Evolutionary conservation across 2,329 filamentous ascomycete species (phyloP).

Genomic region (Pseudogymnoascus sp.): DNA sequence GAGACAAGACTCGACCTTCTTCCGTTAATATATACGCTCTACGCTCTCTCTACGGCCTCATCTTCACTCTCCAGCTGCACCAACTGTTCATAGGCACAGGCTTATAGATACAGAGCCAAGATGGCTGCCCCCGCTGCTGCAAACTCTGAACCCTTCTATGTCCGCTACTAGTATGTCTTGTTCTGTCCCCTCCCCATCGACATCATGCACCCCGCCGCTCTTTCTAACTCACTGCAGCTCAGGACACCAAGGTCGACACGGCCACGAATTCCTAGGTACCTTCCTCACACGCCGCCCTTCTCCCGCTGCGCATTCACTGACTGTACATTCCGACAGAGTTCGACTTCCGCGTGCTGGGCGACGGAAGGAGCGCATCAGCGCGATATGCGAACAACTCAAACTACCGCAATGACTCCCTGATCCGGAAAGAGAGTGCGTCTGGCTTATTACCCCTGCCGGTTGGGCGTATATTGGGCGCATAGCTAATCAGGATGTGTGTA

Average conservation of each 20-base stretch:
- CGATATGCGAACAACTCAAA: conserved; percentile 99
- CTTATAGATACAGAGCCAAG: conserved; percentile 8
- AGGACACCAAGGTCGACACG: conserved; percentile 92
- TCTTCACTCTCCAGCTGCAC: not conserved
- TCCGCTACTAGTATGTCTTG: conserved; percentile 83
- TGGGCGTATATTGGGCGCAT: not conserved
- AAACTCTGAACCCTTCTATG: conserved; percentile 70
- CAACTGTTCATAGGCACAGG: not conserved
- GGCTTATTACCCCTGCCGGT: not conserved
- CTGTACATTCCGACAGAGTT: conserved; percentile 58
- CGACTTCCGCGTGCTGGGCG: conserved; percentile 85
- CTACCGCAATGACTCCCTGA: conserved; percentile 96
- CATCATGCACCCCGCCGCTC: not conserved
- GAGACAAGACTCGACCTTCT: not conserved
- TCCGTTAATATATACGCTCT: not conserved
- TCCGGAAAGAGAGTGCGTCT: conserved; percentile 93
- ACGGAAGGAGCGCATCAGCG: conserved; percentile 86
- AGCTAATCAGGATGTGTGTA: conserved; percentile 30
- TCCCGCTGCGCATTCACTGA: conserved; percentile 12
- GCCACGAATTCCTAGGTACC: conserved; percentile 91
- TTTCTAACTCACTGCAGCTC: conserved; percentile 52
- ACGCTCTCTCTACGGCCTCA: not conserved
- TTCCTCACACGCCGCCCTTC: not conserved
- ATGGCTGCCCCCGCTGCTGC: conserved; percentile 41
- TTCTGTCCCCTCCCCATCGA: not conserved